Percentiles rank a stretch among this genome's conserved stretches.
Evolutionary conservation across 495 filamentous ascomycete genomes (phyloP).

Genomic region (Lasiosphaeria miniovina): DNA sequence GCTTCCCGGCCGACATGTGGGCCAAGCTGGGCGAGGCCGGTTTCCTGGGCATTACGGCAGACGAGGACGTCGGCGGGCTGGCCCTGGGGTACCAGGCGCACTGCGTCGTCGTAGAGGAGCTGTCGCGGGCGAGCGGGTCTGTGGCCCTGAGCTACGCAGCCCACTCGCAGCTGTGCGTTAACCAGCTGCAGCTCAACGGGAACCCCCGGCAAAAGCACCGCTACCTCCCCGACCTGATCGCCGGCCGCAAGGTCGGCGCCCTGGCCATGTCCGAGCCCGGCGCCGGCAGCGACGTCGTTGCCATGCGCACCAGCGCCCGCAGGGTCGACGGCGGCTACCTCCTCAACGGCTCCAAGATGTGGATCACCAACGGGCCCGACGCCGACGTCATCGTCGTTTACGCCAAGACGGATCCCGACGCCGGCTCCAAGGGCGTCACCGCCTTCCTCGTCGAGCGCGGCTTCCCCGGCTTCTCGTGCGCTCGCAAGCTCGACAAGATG

Average conservation of each 20-base stretch:
- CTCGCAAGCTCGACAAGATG: slow-evolving; percentile 94
- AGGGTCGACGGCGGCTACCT: slow-evolving; percentile 80
- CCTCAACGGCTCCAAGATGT: slow-evolving; percentile 95
- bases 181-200: slow-evolving; percentile 94
- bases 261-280: slow-evolving; percentile 94
- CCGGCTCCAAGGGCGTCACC: slow-evolving; percentile 86
- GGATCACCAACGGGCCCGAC: slow-evolving; percentile 98
- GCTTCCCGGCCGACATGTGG: slow-evolving; percentile 91
- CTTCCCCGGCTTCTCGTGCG: slow-evolving; percentile 75
- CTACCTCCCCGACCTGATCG: slow-evolving; percentile 77
- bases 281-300: slow-evolving; percentile 89
- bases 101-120: slow-evolving; percentile 93
- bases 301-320: slow-evolving; percentile 85
- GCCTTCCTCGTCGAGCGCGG: slow-evolving; percentile 80
- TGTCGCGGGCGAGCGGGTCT: slow-evolving; percentile 64
- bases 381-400: slow-evolving; percentile 89
- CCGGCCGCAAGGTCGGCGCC: slow-evolving; percentile 80
- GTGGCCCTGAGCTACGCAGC: slow-evolving; percentile 92
- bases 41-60: slow-evolving; percentile 88
- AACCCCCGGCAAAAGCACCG: slow-evolving; percentile 69
- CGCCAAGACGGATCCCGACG: slow-evolving; percentile 84
- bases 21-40: slow-evolving; percentile 87
- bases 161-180: slow-evolving; percentile 94
- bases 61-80: slow-evolving; percentile 89
- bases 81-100: slow-evolving; percentile 97